Base-by-base conservation (phyloP, 2,329 filamentous ascomycete genomes). In the Plectosphaerella plurivora region DNA sequence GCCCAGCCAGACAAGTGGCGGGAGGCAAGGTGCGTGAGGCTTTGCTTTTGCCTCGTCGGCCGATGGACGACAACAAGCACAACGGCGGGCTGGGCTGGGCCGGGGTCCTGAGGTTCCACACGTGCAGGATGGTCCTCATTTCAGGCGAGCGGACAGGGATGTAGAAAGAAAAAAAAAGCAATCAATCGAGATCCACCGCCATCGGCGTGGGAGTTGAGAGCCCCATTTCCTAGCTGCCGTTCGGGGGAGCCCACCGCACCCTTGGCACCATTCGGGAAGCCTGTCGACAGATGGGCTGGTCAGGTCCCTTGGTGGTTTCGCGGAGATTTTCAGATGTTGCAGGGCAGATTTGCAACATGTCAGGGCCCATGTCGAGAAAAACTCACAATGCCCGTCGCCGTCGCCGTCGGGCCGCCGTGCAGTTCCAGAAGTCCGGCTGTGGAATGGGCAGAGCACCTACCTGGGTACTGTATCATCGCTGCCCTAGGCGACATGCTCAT, bases 171-270 rank as follows among this genome's bases (percentile, higher is more conserved):
- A 33, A 33, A 22, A 48, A 49, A 49, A 49, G 47, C 47, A 49
- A 49, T 49, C 36, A 49, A 49, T 49, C 47, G 47, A 41, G 47
- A 49, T 49, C 47, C 47, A 49, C 47, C n/a, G n/a, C 41, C 16
- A 33, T 47, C 45, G 25, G n/a, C 45, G 14, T 47, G 45, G 45
- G 24, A 47, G 28, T 33, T 47, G 45, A 10, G 45, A 25, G 45
- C 45, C 45, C 45, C 45, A 20, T 47, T 28, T 33, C 45, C 47
- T 49, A 49, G 47, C 47, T 49, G 47, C 47, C 47, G 47, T 39
- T 49, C 47, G 39, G 20, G 28, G 35, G 47, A 25, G 35, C 18
- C 41, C 41, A 44, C 22, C 5, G 22, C 22, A 22, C 41, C 41
- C 41, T 44, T 44, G 41, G 41, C 41, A 20, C 41, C n/a, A 18